Percentiles rank a stretch among this genome's conserved stretches.
phyloP scores from a whole-genome alignment of 441 rosid species.

The Syzygium malaccense region DNA sequence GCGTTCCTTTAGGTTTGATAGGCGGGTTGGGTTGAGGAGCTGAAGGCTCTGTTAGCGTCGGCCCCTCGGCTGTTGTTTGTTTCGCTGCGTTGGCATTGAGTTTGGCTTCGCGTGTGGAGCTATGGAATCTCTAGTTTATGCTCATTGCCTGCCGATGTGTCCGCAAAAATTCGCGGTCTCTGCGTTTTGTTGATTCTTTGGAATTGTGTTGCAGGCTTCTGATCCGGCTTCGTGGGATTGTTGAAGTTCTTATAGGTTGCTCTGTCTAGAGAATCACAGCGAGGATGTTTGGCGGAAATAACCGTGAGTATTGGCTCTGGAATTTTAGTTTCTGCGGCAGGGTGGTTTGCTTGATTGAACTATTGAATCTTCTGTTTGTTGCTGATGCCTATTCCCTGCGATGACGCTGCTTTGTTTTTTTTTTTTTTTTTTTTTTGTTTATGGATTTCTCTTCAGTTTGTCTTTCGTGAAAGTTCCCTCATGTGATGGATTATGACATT shows the following conservation, averaged over 20 bases:
- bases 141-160: neutral
- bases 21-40: neutral
- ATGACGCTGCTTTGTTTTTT: neutral
- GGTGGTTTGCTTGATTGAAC: neutral
- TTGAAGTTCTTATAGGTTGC: neutral
- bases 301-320: slow-evolving; percentile 31
- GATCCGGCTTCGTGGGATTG: slow-evolving; percentile 3
- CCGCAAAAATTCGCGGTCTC: neutral
- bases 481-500: neutral
- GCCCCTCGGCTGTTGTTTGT: neutral
- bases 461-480: neutral
- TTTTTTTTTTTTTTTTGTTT: neutral
- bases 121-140: neutral
- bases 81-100: neutral
- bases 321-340: neutral
- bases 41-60: neutral
- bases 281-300: slow-evolving; percentile 59
- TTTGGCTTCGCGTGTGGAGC: neutral
- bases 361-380: neutral
- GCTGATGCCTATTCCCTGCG: neutral
- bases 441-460: neutral
- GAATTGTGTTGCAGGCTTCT: neutral
- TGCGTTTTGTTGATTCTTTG: neutral
- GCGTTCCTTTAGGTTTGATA: neutral
- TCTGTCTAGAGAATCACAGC: slow-evolving; percentile 1